Conservation (phyloP, 75 land plant genomes). For the Larix kaempferi region DNA sequence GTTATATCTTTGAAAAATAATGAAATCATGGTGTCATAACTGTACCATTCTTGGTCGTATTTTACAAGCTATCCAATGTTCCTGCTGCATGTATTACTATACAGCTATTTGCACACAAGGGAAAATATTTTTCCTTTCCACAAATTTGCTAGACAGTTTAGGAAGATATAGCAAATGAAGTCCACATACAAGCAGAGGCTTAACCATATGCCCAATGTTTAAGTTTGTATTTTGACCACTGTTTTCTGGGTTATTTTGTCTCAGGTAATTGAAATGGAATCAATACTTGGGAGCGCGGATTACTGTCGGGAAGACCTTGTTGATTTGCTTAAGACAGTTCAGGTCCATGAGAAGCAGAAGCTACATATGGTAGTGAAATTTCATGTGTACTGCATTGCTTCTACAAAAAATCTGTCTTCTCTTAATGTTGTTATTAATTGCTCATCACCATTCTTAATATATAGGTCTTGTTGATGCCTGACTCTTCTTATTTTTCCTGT, state of each 20-base stretch:
- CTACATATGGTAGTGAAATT: conserved; percentile 57
- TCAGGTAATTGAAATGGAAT: conserved; percentile 76
- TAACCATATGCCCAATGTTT: not conserved
- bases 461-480: not conserved
- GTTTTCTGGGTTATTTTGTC: not conserved
- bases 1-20: too few relatives aligned
- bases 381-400: not conserved
- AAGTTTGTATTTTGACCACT: not conserved
- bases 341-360: conserved; percentile 79
- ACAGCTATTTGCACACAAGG: too few relatives aligned
- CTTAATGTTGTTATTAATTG: not conserved
- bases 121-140: too few relatives aligned
- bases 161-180: not conserved
- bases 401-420: not conserved
- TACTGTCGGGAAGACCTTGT: conserved; percentile 63
- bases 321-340: conserved; percentile 55
- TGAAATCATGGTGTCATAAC: too few relatives aligned
- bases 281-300: conserved; percentile 43
- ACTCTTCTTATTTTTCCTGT: not conserved
- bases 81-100: too few relatives aligned
- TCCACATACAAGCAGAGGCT: not conserved
- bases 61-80: too few relatives aligned
- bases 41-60: too few relatives aligned
- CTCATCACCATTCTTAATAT: not conserved
- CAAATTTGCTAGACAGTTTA: not conserved